Base-by-base conservation (phyloP, 306 rosid species). In the Sphenostylis stenocarpa region DNA sequence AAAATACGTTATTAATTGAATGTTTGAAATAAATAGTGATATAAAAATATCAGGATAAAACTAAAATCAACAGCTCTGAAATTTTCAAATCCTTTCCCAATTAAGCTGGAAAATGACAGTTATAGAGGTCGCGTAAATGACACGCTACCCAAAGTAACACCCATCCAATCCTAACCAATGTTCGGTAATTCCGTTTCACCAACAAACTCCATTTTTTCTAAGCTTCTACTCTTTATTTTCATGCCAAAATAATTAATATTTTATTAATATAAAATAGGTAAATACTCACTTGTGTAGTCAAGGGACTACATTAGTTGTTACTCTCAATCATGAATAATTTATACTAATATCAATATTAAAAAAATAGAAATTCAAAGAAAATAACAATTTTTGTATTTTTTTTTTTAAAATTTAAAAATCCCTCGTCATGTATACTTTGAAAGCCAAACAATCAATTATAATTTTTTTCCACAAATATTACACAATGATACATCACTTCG, bases 111-210 rank as follows among this genome's bases (percentile, higher is more conserved):
- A 76, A 76, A 66, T 52, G 45, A 77, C 34, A 26, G 21, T 19
- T 6, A 19, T 14, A 2, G 24, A 14, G 13, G 9, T 44, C 1
- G 15, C 20, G 29, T 20, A 31, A 1, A 28, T 17, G 53, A 20
- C 33, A 78, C 63, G 62, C 47, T 28, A 66, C 74, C 13, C 10
- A 62, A 29, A 13, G 11, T 21, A 16, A 41, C 24, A 15, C 48
- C 23, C 23, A 19, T 21, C 19, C 62, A 47, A 45, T 65, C 49
- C 34, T 14, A 77, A n/a, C 13, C 21, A 20, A 20, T 33, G 58
- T 67, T 77, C 34, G 36, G 23, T 26, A 39, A 39, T 38, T 53
- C 8, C 13, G 67, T 67, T 52, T 63, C 24, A 77, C 75, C 81
- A 17, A 51, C 9, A 21, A 28, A 58, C n/a, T 63, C 12, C 38